Percentiles rank a stretch among this genome's conserved stretches.
Conservation (phyloP, 495 filamentous ascomycete genomes). For the Xylaria acuta region DNA sequence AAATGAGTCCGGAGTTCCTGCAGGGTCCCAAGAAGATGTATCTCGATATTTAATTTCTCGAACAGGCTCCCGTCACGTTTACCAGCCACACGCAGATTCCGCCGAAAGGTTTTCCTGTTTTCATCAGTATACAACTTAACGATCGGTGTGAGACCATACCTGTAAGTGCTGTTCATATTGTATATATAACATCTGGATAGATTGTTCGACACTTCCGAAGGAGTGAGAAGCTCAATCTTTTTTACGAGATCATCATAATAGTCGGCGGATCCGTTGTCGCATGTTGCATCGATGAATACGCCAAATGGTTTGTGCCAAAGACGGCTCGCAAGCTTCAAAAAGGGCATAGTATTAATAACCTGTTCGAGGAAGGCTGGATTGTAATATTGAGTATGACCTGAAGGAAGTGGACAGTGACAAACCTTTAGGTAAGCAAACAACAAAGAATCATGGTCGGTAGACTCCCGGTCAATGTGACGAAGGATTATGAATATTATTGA, state of each 20-base stretch:
- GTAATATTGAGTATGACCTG: not conserved
- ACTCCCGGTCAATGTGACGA: conserved; percentile 65
- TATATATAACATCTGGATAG: conserved; percentile 66
- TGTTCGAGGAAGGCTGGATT: not conserved
- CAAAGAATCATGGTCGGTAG: conserved; percentile 65
- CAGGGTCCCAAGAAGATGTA: conserved; percentile 64
- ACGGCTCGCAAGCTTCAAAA: conserved; percentile 63
- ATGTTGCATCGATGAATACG: conserved; percentile 69
- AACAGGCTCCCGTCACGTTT: conserved; percentile 61
- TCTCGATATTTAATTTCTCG: conserved; percentile 65
- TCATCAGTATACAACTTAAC: conserved; percentile 12
- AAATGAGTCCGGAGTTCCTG: conserved; percentile 69
- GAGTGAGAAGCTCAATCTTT: conserved; percentile 63
- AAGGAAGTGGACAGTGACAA: conserved; percentile 13
- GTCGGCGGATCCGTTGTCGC: conserved; percentile 66
- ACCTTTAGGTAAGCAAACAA: conserved; percentile 70
- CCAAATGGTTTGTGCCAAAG: conserved; percentile 72
- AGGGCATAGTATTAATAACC: conserved; percentile 4
- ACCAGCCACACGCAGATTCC: conserved; percentile 60
- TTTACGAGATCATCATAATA: conserved; percentile 64
- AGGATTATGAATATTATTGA: conserved; percentile 71
- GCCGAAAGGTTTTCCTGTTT: conserved; percentile 64
- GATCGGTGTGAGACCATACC: conserved; percentile 35
- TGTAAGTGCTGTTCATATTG: conserved; percentile 71
- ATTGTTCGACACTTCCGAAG: conserved; percentile 61